Evolutionary conservation across 345 rosid genomes (phyloP), one percentile per base, ranked within the genome.

Genomic region (Populus tremula): DNA sequence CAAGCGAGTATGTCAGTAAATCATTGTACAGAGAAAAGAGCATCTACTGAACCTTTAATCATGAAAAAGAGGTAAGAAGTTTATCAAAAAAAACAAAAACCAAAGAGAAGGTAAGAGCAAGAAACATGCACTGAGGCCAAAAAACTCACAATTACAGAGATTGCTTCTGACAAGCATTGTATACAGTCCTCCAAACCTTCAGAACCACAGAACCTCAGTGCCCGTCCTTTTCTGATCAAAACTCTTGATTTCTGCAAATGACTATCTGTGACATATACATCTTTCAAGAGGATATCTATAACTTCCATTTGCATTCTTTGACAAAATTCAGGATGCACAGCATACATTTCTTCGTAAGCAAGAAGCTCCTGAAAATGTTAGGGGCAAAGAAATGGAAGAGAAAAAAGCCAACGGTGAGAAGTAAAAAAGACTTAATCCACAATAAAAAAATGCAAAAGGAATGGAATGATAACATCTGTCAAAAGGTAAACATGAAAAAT

Each of bases 101-200:
- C 10, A 45, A 66, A 53, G 4, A 65, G 69, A 67, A 68, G 12
- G 36, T 27, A 38, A 12, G 41, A 50, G 13, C 45, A 17, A 41
- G 10, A 73, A 38, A 64, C 27, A 69, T 13, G 3, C 61, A 35
- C 9, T 16, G 65, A 43, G 49, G 59, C 39, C 47, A 56, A 41
- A 33, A 41, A 70, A 76, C 85, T 85, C 76, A 93, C 98, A 86
- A 89, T 63, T 64, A 85, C 63, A 73, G 83, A 87, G 82, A 92
- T 90, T 85, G 94, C 96, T 77, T 85, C 88, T 56, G 98, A 93
- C 81, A 91, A 84, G 76, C 86, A 89, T 70, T 76, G 75, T 66
- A 93, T 88, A 82, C 92, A 91, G 67, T 87, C 83, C 54, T 49
- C 72, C 74, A 91, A 76, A 78, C 79, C 83, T 82, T 87, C 90